Percentiles rank a stretch among this genome's conserved stretches.
phyloP scores from a whole-genome alignment of 345 rosid species.

The Hibiscus tridactylites region DNA sequence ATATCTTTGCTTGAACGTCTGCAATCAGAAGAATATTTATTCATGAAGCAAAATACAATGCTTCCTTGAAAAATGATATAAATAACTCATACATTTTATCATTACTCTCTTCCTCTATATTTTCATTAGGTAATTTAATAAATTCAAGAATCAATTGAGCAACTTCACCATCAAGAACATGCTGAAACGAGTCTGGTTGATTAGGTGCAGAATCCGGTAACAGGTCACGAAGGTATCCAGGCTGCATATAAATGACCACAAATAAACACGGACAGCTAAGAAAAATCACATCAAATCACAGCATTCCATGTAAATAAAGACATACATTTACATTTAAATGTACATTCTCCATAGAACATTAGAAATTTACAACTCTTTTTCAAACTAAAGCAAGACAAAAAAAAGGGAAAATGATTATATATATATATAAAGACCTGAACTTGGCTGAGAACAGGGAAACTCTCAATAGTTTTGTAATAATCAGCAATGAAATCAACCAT shows the following conservation, averaged over 20 bases:
- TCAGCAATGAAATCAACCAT: constrained; percentile 96
- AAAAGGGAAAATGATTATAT: not conserved
- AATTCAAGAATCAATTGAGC: constrained; percentile 1
- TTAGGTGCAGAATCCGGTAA: constrained; percentile 77
- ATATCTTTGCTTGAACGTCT: constrained; percentile 65
- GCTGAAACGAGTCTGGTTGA: constrained; percentile 62
- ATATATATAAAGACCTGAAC: constrained; percentile 39
- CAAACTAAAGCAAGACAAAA: not conserved
- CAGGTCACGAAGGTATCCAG: constrained; percentile 67
- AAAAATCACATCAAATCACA: not conserved
- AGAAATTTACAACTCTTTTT: not conserved
- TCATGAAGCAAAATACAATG: not conserved
- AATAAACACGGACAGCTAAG: not conserved
- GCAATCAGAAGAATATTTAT: constrained; percentile 13
- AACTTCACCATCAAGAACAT: constrained; percentile 70
- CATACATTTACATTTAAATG: not conserved
- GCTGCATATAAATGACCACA: constrained; percentile 39
- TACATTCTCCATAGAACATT: not conserved
- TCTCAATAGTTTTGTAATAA: constrained; percentile 71
- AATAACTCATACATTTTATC: no score
- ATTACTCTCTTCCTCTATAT: no score
- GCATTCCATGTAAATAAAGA: not conserved
- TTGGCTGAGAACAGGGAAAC: constrained; percentile 84
- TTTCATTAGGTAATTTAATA: not conserved
- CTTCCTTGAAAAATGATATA: no score